phyloP scores from a whole-genome alignment of 2,329 filamentous ascomycete species.

The Paecilomyces formosus region DNA sequence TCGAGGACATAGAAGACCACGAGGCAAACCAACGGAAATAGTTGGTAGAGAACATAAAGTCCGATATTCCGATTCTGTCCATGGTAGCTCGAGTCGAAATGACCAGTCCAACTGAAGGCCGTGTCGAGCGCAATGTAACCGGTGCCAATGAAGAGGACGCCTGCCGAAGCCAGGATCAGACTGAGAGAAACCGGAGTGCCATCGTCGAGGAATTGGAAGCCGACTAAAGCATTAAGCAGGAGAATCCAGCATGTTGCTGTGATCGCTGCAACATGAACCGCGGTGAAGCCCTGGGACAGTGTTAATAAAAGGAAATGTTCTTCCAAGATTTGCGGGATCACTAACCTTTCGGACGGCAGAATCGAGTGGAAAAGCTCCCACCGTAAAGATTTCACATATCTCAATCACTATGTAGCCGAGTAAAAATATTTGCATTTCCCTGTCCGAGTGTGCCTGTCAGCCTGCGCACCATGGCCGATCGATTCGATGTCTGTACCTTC shows the following conservation, averaged over 20 bases:
- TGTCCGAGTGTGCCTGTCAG: conserved; percentile 30
- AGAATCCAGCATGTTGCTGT: conserved; percentile 84
- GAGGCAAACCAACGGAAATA: conserved; percentile 83
- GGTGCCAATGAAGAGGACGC: conserved; percentile 73
- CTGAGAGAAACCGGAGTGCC: conserved; percentile 78
- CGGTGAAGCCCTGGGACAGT: conserved; percentile 65
- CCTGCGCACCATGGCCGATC: background rate
- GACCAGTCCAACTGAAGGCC: conserved; percentile 73
- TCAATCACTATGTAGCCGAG: conserved; percentile 76
- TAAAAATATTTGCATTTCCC: conserved; percentile 96
- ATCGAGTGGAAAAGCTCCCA: conserved; percentile 77
- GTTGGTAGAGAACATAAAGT: conserved; percentile 89
- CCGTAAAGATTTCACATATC: conserved; percentile 94
- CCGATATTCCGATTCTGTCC: conserved; percentile 63
- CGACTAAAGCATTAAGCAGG: conserved; percentile 83
- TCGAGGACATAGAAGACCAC: conserved; percentile 81
- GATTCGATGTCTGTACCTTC: conserved; percentile 55
- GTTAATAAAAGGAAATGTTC: background rate
- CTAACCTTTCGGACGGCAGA: conserved; percentile 60
- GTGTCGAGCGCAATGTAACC: conserved; percentile 96
- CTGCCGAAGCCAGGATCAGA: conserved; percentile 64
- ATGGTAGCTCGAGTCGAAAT: conserved; percentile 58
- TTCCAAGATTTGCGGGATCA: conserved; percentile 19
- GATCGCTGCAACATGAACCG: conserved; percentile 83
- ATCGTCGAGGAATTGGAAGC: conserved; percentile 89